Conservation (phyloP, 2,329 filamentous ascomycete genomes). For the Xylaria polymorpha region DNA sequence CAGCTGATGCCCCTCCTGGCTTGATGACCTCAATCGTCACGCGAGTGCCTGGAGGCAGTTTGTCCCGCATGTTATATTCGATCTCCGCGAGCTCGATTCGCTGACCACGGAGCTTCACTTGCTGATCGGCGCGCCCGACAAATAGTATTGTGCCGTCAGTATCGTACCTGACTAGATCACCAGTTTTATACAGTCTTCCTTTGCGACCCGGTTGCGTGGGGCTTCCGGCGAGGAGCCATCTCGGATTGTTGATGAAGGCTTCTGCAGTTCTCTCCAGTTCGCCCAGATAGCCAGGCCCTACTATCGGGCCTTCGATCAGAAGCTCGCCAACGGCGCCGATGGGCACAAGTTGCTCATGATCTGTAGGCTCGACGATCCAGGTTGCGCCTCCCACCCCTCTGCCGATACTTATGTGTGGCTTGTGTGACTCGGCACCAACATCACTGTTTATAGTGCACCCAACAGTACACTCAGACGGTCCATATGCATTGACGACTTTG, state of each 20-base stretch:
- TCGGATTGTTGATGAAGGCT: slow-evolving; percentile 67
- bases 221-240: slow-evolving; percentile 60
- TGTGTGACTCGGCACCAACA: slow-evolving; percentile 52
- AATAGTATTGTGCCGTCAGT: slow-evolving; percentile 65
- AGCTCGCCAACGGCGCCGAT: slow-evolving; percentile 64
- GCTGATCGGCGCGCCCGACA: slow-evolving; percentile 73
- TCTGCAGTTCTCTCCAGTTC: slow-evolving; percentile 67
- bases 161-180: slow-evolving; percentile 68
- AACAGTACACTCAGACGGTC: slow-evolving; percentile 66
- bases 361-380: slow-evolving; percentile 64
- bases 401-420: slow-evolving; percentile 58
- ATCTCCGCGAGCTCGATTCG: slow-evolving; percentile 70
- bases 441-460: slow-evolving; percentile 62
- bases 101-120: slow-evolving; percentile 75
- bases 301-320: slow-evolving; percentile 68
- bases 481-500: slow-evolving; percentile 63
- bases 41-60: slow-evolving; percentile 56
- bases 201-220: slow-evolving; percentile 51
- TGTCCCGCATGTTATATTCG: slow-evolving; percentile 61
- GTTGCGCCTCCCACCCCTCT: slow-evolving; percentile 59
- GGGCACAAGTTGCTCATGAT: slow-evolving; percentile 60
- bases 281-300: slow-evolving; percentile 71
- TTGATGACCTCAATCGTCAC: slow-evolving; percentile 62
- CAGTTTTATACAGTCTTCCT: slow-evolving; percentile 68
- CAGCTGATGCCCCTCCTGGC: slow-evolving; percentile 54